Conservation (phyloP, 2,329 filamentous ascomycete genomes). For the Colletotrichum sansevieriae region DNA sequence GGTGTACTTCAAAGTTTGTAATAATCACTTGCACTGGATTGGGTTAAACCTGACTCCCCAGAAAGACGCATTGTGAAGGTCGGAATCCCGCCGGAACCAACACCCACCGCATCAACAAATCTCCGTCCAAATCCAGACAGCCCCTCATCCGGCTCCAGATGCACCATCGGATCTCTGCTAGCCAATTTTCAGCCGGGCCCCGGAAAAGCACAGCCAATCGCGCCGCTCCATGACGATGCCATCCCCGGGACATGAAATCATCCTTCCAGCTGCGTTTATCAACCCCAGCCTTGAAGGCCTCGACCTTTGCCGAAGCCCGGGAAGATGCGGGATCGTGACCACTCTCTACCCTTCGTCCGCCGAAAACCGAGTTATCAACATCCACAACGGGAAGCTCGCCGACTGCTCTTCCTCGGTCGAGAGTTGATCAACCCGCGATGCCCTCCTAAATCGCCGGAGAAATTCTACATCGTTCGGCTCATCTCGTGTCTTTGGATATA, state of each 20-base stretch:
- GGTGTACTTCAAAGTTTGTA: slow-evolving; percentile 5
- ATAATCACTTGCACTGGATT: background rate
- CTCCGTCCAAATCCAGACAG: slow-evolving; percentile 9
- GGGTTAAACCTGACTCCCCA: background rate
- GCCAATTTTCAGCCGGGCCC: background rate
- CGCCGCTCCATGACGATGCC: slow-evolving; percentile 29
- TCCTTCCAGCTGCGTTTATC: slow-evolving; percentile 25
- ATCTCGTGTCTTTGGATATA: slow-evolving; percentile 32
- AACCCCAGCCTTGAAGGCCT: slow-evolving; percentile 25
- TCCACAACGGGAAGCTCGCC: slow-evolving; percentile 10
- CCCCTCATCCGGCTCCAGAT: slow-evolving; percentile 8
- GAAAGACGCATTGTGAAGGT: slow-evolving; percentile 15
- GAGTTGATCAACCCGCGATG: background rate
- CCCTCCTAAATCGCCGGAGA: slow-evolving; percentile 28
- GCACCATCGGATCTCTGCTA: background rate
- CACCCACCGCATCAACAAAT: slow-evolving; percentile 33
- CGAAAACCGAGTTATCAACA: slow-evolving; percentile 25
- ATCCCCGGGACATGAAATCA: slow-evolving; percentile 27
- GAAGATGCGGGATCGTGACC: slow-evolving; percentile 36
- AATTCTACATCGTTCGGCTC: slow-evolving; percentile 26
- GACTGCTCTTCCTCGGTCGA: slow-evolving; percentile 33
- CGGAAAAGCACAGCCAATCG: slow-evolving; percentile 39
- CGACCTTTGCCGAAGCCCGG: slow-evolving; percentile 38
- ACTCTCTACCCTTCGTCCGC: slow-evolving; percentile 32
- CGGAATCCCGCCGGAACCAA: slow-evolving; percentile 6